Base-by-base conservation (phyloP, 768 basidiomycete species). In the Suillus subalutaceus region DNA sequence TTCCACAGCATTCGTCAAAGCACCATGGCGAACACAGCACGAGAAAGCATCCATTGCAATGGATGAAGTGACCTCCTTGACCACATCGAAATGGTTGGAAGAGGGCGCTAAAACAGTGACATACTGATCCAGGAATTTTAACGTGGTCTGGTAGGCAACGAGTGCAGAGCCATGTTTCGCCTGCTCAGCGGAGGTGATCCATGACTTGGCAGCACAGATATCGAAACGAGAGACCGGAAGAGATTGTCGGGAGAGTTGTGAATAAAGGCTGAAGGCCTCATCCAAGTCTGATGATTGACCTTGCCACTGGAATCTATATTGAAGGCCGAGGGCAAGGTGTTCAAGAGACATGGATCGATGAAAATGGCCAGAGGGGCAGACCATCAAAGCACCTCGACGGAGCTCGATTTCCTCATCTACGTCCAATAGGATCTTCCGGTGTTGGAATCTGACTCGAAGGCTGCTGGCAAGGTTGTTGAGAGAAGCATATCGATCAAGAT, bases 61-160 rank as follows among this genome's bases (percentile, higher is more conserved):
- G 3, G 55, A 20, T 15, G 23, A 9, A 26, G 44, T 46, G 10
- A 32, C 46, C 3, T 23, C 1, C 48, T 35, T 67, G 12, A 65
- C 18, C 10, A 18, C 35, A 16, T 59, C 46, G 9, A 68, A 71
- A 26, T 67, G 66, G 10, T 70, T 66, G 26, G 68, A 69, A 0
- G 65, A 64, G 18, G 68, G 71, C 23, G 65, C 69, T n/a, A 63
- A 55, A 8, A 53, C 3, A 41, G 71, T 65, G 59, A 72, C 58
- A 23, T 72, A 65, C 3, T 66, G 67, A 46, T 74, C 66, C 23
- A 76, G 48, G 18, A 74, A 63, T 57, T 70, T 71, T 23, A 80
- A 70, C 7, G 73, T 65, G 30, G 65, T 70, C 20, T 68, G 69
- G 60, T 77, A 78, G 6, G 72, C 69, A 43, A 74, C 74, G 9